These are phyloP conservation scores for Phylloporus sp. DNA, from an alignment of 768 basidiomycete species.

Conservation along the genomic window DNA sequence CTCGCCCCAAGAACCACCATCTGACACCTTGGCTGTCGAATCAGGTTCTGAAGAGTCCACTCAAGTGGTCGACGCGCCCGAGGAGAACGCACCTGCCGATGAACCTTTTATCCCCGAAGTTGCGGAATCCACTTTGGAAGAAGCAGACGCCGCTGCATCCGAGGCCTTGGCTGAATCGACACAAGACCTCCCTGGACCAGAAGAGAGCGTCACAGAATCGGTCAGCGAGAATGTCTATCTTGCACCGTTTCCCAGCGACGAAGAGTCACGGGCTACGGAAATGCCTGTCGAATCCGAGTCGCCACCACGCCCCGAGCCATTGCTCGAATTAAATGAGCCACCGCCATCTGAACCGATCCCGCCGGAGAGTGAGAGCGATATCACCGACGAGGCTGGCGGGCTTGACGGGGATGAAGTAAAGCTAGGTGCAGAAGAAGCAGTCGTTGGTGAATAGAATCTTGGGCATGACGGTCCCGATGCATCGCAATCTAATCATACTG, in stretches of 20 bases:
- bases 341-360: constrained; percentile 30
- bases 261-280: neutral
- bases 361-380: constrained; percentile 33
- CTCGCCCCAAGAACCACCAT: neutral
- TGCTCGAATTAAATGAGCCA: constrained; percentile 28
- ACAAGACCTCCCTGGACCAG: neutral
- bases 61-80: neutral
- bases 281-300: constrained; percentile 7
- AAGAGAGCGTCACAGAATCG: neutral
- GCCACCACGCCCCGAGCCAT: constrained; percentile 1
- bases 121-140: constrained; percentile 11
- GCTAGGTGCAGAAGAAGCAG: constrained; percentile 12
- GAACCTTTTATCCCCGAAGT: constrained; percentile 1
- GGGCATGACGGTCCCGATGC: constrained; percentile 19
- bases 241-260: neutral
- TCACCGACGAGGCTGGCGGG: constrained; percentile 28
- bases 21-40: constrained; percentile 8
- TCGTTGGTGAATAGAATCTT: constrained; percentile 3
- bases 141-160: neutral
- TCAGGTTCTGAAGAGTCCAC: constrained; percentile 6
- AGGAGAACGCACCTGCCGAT: neutral
- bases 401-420: constrained; percentile 18
- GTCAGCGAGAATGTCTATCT: constrained; percentile 7
- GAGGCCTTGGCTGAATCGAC: constrained; percentile 6
- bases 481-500: constrained; percentile 8